Evolutionary conservation across 305 asterid genomes (phyloP).

Genomic region (Fraxinus baroniana): DNA sequence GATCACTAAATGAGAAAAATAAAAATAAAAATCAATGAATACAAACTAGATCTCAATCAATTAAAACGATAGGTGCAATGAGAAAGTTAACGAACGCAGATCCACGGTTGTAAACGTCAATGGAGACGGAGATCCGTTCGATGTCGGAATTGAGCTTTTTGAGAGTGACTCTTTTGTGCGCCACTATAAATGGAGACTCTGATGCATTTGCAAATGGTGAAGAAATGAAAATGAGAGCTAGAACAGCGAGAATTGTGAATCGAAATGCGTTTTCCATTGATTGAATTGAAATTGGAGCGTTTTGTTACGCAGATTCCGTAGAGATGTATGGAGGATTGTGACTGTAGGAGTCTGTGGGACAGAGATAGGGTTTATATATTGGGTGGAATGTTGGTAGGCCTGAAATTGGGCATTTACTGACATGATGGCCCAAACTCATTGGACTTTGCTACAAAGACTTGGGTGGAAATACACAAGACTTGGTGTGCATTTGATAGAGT

Average conservation of each 20-base stretch:
- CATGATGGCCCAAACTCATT: not conserved
- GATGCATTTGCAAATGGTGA: constrained; percentile 28
- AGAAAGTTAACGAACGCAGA: constrained; percentile 37
- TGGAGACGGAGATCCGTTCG: constrained; percentile 48
- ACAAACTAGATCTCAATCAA: not conserved
- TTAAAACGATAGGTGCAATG: not conserved
- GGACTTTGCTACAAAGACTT: not conserved
- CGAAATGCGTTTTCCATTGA: constrained; percentile 39
- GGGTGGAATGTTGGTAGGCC: not conserved
- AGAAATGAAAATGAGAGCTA: constrained; percentile 22
- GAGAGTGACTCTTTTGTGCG: constrained; percentile 52
- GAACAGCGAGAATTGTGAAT: constrained; percentile 26
- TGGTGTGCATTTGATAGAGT: too few relatives aligned
- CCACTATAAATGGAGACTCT: constrained; percentile 51
- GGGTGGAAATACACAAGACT: too few relatives aligned
- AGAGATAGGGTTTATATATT: not conserved
- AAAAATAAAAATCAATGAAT: not conserved
- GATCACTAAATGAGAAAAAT: not conserved
- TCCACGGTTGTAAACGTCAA: constrained; percentile 68
- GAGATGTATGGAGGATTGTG: not conserved
- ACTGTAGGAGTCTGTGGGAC: not conserved
- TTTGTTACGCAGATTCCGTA: not conserved
- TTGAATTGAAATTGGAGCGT: constrained; percentile 20
- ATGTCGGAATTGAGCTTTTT: constrained; percentile 40
- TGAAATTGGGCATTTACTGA: not conserved